Evolutionary conservation across 805 yeast genomes (phyloP), one percentile per base, ranked within the genome.

Genomic region (Peterozyma toletana): DNA sequence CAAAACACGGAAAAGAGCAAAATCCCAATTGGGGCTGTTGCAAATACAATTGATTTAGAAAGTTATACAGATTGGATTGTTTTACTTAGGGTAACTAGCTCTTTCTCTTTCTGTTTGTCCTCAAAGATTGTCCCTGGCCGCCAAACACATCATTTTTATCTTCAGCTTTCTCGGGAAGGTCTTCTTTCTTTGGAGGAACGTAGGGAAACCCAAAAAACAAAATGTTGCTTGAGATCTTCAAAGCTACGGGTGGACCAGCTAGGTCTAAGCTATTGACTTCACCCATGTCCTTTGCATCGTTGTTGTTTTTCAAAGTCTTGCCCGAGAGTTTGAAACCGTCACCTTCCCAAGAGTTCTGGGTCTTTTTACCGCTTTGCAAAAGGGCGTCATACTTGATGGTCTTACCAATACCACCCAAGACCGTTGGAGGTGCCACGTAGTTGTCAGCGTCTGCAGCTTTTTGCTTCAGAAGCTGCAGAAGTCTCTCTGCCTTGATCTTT

Each of bases 161-260:
- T 0, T 53, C 51, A n/a, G 59, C 55, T 5, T 56, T 62, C 3
- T 56, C 58, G 9, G 50, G 55, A 7, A 61, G 67, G 1, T 57
- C 66, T 5, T 62, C 63, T 17, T 64, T 74, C 21, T 61, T 66
- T 21, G 71, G 73, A 3, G 75, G 74, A 15, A 71, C 68, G 5
- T 84, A 76, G 0, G 98, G 97, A 59, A 82, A 93, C 1, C 99
- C 99, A 60, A 93, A 90, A 57, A 93, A 93, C 11, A 93, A 68
- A 60, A 88, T 91, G 18, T 95, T 96, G 35, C 75, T 83, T 0
- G 96, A 95, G 36, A 93, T 66, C 5, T 69, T 63, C 44, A 93
- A 66, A 9, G 89, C 85, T 2, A 78, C 85, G 0, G 96, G 86
- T 5, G 79, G 75, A 0, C 83, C 86, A 42, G 73, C 64, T 7